Base-by-base conservation (phyloP, 345 rosid genomes). In the Lepidium didymum region DNA sequence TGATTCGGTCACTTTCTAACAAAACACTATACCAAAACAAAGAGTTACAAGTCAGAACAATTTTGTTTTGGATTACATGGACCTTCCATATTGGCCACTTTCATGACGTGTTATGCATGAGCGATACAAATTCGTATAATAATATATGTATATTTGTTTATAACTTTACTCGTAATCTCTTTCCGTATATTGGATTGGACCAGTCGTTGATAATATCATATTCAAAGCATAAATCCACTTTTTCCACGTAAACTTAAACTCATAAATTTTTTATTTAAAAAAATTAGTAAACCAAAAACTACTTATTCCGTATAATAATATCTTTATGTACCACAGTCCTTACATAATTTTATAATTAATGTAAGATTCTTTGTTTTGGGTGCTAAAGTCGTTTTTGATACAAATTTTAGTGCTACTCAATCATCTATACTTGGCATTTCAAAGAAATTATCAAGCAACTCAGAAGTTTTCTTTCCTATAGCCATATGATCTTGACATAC, bases 21-120 rank as follows among this genome's bases (percentile, higher is more conserved):
- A 47, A 68, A 57, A 68, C 65, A 31, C 4, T 16, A 46, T 25
- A 35, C 46, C 46, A 68, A 25, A 68, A 68, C 38, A 68, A 67
- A 33, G 46, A 33, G 16, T 56, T 44, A 34, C 18, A 56, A 46
- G 12, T 35, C 55, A 25, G 47, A 45, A 34, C 47, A 23, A 19
- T 21, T 16, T 56, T 46, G 29, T 68, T 11, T 25, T 27, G 29
- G 27, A 68, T 44, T 27, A 49, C 56, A 36, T 46, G 15, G 73
- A 35, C 40, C n/a, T 7, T n/a, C 18, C 25, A 15, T 56, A 38
- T 46, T 46, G 57, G 41, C 65, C 41, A 56, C 18, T 31, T 46
- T 25, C 33, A 16, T 57, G 65, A 68, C 73, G 65, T 25, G 65
- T 68, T 55, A 46, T 56, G 56, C 25, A 37, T 49, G 33, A 44